phyloP scores from a whole-genome alignment of 768 basidiomycete genomes.

The Porpolomopsis calyptriformis region DNA sequence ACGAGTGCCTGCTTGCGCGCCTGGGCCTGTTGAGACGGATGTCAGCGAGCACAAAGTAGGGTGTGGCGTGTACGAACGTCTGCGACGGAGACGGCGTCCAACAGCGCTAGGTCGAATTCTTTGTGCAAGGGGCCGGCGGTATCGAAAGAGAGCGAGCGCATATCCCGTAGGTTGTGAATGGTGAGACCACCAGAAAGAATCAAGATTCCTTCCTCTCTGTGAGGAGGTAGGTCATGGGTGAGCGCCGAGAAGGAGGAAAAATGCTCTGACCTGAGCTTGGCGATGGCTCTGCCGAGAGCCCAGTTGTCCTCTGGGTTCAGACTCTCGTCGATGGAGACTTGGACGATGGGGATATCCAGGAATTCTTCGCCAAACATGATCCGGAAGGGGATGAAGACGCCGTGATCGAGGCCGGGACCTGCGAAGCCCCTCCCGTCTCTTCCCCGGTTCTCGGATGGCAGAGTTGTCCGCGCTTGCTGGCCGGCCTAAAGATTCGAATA shows the following conservation, averaged over 20 bases:
- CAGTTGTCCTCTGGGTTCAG: conserved; percentile 54
- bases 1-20: conserved; percentile 47
- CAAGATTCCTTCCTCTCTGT: conserved; percentile 54
- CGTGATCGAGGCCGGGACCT: conserved; percentile 66
- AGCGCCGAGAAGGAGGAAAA: conserved; percentile 4
- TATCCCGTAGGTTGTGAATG: conserved; percentile 56
- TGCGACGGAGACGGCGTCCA: conserved; percentile 38
- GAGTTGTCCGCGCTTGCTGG: conserved; percentile 38
- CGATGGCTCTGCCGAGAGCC: conserved; percentile 51
- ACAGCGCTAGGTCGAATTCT: conserved; percentile 49
- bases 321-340: conserved; percentile 56
- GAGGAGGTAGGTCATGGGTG: conserved; percentile 5
- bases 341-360: conserved; percentile 53
- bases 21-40: conserved; percentile 26
- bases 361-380: conserved; percentile 68
- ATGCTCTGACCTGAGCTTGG: conserved; percentile 40
- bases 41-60: conserved; percentile 2
- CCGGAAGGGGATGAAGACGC: conserved; percentile 71
- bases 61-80: conserved; percentile 31
- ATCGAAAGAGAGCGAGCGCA: conserved; percentile 36
- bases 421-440: conserved; percentile 52
- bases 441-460: conserved; percentile 45
- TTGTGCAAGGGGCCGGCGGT: conserved; percentile 39
- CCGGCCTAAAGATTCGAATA: conserved; percentile 32
- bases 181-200: conserved; percentile 63